Percentiles rank a stretch among this genome's conserved stretches.
Evolutionary conservation across 2,329 filamentous ascomycete species (phyloP).

Genomic region (Colletotrichum orchidophilum): DNA sequence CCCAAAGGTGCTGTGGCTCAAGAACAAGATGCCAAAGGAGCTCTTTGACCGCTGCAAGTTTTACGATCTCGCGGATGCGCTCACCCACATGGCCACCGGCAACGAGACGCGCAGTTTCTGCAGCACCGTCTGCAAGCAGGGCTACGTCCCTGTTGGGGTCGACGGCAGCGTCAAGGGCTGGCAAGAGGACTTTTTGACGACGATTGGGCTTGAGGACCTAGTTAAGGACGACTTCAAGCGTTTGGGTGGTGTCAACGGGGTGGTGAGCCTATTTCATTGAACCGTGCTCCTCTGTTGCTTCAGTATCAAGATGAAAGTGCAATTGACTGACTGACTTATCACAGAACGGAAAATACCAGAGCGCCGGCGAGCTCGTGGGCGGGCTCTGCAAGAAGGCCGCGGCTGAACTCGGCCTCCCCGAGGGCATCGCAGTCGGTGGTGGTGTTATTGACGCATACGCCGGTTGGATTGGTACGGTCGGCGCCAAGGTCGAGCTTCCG

Average conservation of each 20-base stretch:
- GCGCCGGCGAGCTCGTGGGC: conserved; percentile 91
- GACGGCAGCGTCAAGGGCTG: conserved; percentile 98
- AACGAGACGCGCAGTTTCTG: conserved; percentile 94
- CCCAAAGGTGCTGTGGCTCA: conserved; percentile 97
- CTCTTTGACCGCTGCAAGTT: conserved; percentile 95
- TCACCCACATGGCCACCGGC: conserved; percentile 94
- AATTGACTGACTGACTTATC: conserved; percentile 35
- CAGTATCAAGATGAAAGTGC: conserved; percentile 9
- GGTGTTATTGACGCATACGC: conserved; percentile 99
- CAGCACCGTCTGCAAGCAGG: conserved; percentile 97
- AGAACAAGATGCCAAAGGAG: conserved; percentile 96
- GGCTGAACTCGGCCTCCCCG: conserved; percentile 81
- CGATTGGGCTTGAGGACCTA: conserved; percentile 88
- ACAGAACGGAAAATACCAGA: conserved; percentile 91
- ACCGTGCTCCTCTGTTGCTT: conserved; percentile 31
- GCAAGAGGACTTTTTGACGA: conserved; percentile 92
- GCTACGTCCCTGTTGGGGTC: conserved; percentile 94
- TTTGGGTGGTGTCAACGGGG: conserved; percentile 92
- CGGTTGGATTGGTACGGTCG: conserved; percentile 99
- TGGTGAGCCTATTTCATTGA: conserved; percentile 75
- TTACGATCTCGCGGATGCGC: conserved; percentile 91
- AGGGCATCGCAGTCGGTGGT: conserved; percentile 91
- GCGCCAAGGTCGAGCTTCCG: conserved; percentile 78
- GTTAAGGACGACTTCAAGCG: conserved; percentile 88
- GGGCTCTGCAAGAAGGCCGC: conserved; percentile 85